A percentile compares a stretch with the other conserved stretches of the same genome.
Evolutionary conservation across 192 early-diverging fungal genomes (phyloP).

Genomic region (Thoreauomyces humboldtii): DNA sequence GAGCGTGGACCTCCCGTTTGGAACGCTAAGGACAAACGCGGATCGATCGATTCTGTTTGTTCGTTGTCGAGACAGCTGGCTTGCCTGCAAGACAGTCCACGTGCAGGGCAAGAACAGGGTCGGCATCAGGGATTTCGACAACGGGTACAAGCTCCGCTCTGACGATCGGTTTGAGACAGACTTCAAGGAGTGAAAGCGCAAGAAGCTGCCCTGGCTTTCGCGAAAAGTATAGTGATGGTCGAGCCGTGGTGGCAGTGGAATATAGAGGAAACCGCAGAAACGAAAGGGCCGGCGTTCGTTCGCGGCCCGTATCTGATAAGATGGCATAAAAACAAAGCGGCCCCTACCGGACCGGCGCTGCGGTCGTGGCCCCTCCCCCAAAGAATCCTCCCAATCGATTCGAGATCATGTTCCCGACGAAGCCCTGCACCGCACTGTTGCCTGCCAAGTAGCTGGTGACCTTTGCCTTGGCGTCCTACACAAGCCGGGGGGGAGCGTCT

Average conservation of each 20-base stretch:
- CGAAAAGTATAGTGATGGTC: too few relatives aligned
- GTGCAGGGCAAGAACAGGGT: constrained; percentile 60
- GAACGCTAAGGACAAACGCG: constrained; percentile 41
- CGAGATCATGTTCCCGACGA: constrained; percentile 37
- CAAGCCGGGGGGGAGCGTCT: too few relatives aligned
- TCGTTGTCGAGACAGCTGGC: constrained; percentile 50
- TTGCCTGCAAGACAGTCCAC: constrained; percentile 51
- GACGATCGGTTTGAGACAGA: too few relatives aligned
- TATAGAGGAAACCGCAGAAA: too few relatives aligned
- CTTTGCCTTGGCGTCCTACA: constrained; percentile 44
- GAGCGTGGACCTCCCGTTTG: neutral
- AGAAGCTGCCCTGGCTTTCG: too few relatives aligned
- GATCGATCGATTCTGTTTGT: neutral
- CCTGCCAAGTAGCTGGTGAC: constrained; percentile 33
- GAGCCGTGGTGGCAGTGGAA: too few relatives aligned
- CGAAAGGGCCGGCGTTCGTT: too few relatives aligned
- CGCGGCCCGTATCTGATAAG: too few relatives aligned
- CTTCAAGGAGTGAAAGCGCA: too few relatives aligned
- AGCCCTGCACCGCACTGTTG: constrained; percentile 24
- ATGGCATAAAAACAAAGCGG: too few relatives aligned
- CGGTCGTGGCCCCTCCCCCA: constrained; percentile 11
- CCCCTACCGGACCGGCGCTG: constrained; percentile 3
- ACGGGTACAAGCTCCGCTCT: constrained; percentile 71
- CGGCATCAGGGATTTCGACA: constrained; percentile 61
- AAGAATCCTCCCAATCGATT: constrained; percentile 42